phyloP scores from a whole-genome alignment of 768 basidiomycete genomes.

The Termitomyces sp. region DNA sequence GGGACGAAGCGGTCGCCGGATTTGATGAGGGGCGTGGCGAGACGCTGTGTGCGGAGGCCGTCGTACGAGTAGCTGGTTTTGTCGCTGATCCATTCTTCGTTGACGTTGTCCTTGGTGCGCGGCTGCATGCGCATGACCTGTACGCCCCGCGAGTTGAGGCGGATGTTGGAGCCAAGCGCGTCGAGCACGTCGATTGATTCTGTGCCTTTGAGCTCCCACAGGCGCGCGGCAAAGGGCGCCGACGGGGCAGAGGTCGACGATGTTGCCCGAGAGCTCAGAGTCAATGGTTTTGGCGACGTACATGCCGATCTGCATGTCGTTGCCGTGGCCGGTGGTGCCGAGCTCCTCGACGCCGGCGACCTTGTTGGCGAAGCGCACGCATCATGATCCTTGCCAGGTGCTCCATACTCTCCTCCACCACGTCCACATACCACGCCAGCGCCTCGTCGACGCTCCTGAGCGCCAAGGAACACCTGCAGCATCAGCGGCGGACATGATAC shows the following conservation, averaged over 20 bases:
- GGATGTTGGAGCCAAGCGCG: conserved; percentile 93
- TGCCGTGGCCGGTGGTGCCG: conserved; percentile 94
- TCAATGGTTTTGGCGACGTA: conserved; percentile 98
- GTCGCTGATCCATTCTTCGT: conserved; percentile 99
- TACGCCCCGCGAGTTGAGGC: conserved; percentile 91
- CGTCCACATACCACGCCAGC: no score
- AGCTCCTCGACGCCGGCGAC: conserved; percentile 98
- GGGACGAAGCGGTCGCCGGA: conserved; percentile 86
- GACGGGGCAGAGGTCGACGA: conserved; percentile 96
- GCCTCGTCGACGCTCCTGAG: no score
- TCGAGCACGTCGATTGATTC: conserved; percentile 95
- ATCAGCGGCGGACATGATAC: no score
- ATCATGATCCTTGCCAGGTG: conserved; percentile 22
- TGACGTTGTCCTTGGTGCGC: conserved; percentile 68
- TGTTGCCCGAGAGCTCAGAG: conserved; percentile 95
- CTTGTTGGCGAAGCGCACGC: conserved; percentile 98
- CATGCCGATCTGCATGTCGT: conserved; percentile 97
- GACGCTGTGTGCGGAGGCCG: conserved; percentile 89
- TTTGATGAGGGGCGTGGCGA: conserved; percentile 89
- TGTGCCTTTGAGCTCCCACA: conserved; percentile 99
- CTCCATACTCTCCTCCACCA: no score
- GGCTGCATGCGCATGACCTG: conserved; percentile 96
- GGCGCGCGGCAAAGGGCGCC: conserved; percentile 95
- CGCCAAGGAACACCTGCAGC: no score
- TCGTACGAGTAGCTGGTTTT: conserved; percentile 98